Evolutionary conservation across 148 eudicot species (phyloP).

Genomic region (Oxyria digyna): DNA sequence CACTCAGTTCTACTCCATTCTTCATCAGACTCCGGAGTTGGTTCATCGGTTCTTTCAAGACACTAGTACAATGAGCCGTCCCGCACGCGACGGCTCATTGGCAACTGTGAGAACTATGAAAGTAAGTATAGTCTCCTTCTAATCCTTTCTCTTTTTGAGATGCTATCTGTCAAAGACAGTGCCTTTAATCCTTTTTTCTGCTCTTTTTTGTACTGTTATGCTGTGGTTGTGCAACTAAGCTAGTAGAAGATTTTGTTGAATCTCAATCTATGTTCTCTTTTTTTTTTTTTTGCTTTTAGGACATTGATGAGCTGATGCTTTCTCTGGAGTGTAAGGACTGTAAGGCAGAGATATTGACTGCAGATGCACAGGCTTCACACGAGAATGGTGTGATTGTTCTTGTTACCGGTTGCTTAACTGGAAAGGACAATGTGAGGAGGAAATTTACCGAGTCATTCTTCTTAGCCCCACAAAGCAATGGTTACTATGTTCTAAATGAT

Average conservation of each 20-base stretch:
- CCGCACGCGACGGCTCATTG: constrained; percentile 27
- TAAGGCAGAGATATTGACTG: constrained; percentile 31
- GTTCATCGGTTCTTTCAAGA: constrained; percentile 46
- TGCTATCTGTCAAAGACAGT: neutral
- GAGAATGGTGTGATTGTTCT: constrained; percentile 36
- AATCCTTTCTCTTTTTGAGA: neutral
- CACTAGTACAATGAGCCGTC: constrained; percentile 40
- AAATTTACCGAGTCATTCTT: constrained; percentile 57
- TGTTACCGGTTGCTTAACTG: constrained; percentile 50
- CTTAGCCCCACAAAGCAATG: constrained; percentile 47
- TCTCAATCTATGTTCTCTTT: neutral
- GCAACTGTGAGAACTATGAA: constrained; percentile 28
- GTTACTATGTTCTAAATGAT: constrained; percentile 57
- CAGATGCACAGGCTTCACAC: constrained; percentile 51
- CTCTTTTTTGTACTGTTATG: neutral
- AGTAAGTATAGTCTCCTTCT: constrained; percentile 20
- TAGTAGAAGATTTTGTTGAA: neutral
- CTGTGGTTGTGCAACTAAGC: neutral
- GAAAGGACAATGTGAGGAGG: constrained; percentile 33
- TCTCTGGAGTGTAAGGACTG: constrained; percentile 27
- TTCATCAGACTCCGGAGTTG: constrained; percentile 27
- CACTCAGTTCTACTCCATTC: constrained; percentile 27
- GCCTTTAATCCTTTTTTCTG: neutral
- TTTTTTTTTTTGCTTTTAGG: constrained; percentile 23
- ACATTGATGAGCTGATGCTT: constrained; percentile 33